phyloP scores from a whole-genome alignment of 805 yeast species.

The Sungouiozyma ichnusensis region DNA sequence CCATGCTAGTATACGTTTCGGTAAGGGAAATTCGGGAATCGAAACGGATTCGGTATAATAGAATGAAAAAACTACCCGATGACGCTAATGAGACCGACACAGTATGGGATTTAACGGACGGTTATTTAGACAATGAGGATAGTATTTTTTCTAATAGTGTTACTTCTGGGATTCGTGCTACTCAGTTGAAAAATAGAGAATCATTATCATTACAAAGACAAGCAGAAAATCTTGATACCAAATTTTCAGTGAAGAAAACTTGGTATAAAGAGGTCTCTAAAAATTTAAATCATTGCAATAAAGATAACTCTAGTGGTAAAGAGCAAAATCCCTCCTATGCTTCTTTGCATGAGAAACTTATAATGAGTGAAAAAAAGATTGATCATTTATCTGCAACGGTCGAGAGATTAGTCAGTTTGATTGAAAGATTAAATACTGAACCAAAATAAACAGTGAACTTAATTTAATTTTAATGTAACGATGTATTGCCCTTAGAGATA shows the following conservation, averaged over 20 bases:
- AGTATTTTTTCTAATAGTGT: slow-evolving; percentile 10
- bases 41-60: slow-evolving; percentile 58
- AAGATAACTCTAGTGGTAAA: neutral
- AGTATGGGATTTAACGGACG: slow-evolving; percentile 80
- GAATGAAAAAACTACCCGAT: slow-evolving; percentile 52
- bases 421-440: slow-evolving; percentile 2
- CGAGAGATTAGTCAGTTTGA: slow-evolving; percentile 1
- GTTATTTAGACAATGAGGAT: slow-evolving; percentile 36
- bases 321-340: neutral
- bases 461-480: too few species aligned
- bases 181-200: slow-evolving; percentile 26
- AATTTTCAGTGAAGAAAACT: slow-evolving; percentile 42
- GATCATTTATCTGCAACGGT: slow-evolving; percentile 3
- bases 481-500: neutral
- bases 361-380: slow-evolving; percentile 1
- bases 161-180: slow-evolving; percentile 21
- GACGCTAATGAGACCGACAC: slow-evolving; percentile 71
- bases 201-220: slow-evolving; percentile 39
- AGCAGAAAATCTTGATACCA: slow-evolving; percentile 63
- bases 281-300: slow-evolving; percentile 9
- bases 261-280: slow-evolving; percentile 42
- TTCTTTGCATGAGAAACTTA: slow-evolving; percentile 1
- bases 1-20: slow-evolving; percentile 51
- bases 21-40: slow-evolving; percentile 57
- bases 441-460: too few species aligned